Evolutionary conservation across 202 grass and related monocot genomes (phyloP), one percentile per base, ranked within the genome.

Genomic region (Brachypodium distachyon): DNA sequence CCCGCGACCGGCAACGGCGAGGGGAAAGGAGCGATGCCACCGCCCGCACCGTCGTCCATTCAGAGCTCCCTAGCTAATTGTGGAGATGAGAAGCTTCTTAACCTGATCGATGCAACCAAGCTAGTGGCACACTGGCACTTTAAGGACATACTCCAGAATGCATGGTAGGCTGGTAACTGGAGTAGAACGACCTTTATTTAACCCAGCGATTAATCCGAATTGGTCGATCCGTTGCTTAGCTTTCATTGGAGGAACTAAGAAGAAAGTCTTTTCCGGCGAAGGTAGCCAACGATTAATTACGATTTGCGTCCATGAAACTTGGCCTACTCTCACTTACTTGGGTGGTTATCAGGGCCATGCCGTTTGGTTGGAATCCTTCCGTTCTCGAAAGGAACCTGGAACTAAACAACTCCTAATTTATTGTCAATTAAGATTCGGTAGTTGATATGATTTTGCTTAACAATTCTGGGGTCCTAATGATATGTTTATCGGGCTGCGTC

Each of bases 11-110:
- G 13, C 23, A 44, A n/a, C 6, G 44, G 43, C 16, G 67, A 52
- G 3, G 44, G 21, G 47, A 37, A 23, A 0, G 34, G 34, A 71
- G 23, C 53, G 25, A 7, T 4, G 73, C 42, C 73, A 3, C 23
- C 18, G 64, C 7, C n/a, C n/a, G n/a, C n/a, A n/a, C n/a, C n/a
- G n/a, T n/a, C 58, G 32, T 39, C 46, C 79, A 81, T 81, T 40
- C 59, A 77, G 13, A 53, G n/a, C n/a, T n/a, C n/a, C n/a, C n/a
- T n/a, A n/a, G n/a, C n/a, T n/a, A n/a, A n/a, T n/a, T n/a, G n/a
- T n/a, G n/a, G n/a, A n/a, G n/a, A n/a, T n/a, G n/a, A n/a, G n/a
- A n/a, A n/a, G n/a, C n/a, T n/a, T n/a, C 54, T 26, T 50, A 38
- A 32, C 3, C 31, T 0, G 31, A 18, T 32, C 18, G 28, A 60